Conservation (phyloP, 306 rosid genomes). For the Vachellia pachyceras region DNA sequence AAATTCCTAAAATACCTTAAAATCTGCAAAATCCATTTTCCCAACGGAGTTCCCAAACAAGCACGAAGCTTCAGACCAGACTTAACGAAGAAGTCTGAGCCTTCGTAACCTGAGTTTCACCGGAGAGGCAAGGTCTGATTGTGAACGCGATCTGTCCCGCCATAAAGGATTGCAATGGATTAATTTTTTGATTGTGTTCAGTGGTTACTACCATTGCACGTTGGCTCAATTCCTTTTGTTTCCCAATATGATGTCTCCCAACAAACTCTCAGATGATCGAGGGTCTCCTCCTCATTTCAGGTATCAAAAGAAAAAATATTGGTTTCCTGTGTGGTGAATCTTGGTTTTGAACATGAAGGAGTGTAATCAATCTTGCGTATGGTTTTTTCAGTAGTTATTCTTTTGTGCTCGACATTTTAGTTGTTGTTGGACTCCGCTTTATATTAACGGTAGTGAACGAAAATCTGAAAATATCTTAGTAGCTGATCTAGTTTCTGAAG, state of each 20-base stretch:
- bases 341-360: neutral
- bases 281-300: slow-evolving; percentile 73
- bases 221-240: slow-evolving; percentile 14
- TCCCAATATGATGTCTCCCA: slow-evolving; percentile 80
- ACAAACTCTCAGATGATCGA: slow-evolving; percentile 75
- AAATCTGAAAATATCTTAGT: neutral
- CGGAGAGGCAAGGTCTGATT: neutral
- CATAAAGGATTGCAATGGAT: neutral
- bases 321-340: neutral
- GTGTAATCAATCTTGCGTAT: slow-evolving; percentile 26
- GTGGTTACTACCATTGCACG: slow-evolving; percentile 13
- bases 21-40: too few relatives aligned
- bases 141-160: neutral
- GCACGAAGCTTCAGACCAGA: neutral
- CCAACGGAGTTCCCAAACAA: too few relatives aligned
- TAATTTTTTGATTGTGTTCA: slow-evolving; percentile 16
- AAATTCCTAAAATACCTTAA: too few relatives aligned
- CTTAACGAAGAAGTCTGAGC: neutral
- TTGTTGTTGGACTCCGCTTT: slow-evolving; percentile 10
- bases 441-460: slow-evolving; percentile 1
- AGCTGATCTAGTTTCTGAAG: slow-evolving; percentile 24
- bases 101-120: neutral
- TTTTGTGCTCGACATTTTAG: neutral
- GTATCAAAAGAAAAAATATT: slow-evolving; percentile 27
- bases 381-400: neutral